Evolutionary conservation across 225 moss, liverwort and hornwort species (phyloP), one percentile per base, ranked within the genome.

Genomic region (Bryoerythrophyllum caledonicum): DNA sequence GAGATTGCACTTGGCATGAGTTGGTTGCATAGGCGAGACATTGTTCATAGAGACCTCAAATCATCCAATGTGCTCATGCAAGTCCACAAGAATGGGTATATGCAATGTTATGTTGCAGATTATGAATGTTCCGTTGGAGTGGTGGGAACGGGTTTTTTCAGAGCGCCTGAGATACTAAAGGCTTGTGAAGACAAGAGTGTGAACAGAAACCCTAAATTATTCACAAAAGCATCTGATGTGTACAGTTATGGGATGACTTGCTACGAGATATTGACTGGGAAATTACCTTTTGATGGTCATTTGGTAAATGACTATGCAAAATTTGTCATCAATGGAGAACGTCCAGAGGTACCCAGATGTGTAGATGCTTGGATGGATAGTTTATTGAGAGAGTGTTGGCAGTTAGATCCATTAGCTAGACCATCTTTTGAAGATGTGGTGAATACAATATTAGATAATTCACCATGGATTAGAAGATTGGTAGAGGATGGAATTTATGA

Each of bases 11-110:
- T 53, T 53, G 53, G 53, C 20, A 53, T 21, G 53, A 53, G 53
- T 53, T 53, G 53, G 53, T 53, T 53, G 53, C 53, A 53, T 53
- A 21, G 9, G 8, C 8, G 8, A 8, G 53, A 53, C 53, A 53
- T 21, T 8, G 1, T 53, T 53, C 53, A 53, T 9, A 17, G 53
- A 9, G 53, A 53, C 21, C 53, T 53, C 1, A 53, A 53, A n/a
- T n/a, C 53, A n/a, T 53, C 21, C 1, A 53, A 21, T 21, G n/a
- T 53, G 2, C 53, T 53, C 7, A 9, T 53, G 20, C 0, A 8
- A 3, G 53, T 53, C 9, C 0, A 8, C 2, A 2, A 53, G 7
- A 6, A 6, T 19, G 1, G 7, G 1, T 2, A n/a, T 15, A 1
- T 0, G 0, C 52, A 53, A 53, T 1, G n/a, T 53, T 53, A 1